Conservation (phyloP, 2,329 filamentous ascomycete genomes). For the Fusarium coffeatum region DNA sequence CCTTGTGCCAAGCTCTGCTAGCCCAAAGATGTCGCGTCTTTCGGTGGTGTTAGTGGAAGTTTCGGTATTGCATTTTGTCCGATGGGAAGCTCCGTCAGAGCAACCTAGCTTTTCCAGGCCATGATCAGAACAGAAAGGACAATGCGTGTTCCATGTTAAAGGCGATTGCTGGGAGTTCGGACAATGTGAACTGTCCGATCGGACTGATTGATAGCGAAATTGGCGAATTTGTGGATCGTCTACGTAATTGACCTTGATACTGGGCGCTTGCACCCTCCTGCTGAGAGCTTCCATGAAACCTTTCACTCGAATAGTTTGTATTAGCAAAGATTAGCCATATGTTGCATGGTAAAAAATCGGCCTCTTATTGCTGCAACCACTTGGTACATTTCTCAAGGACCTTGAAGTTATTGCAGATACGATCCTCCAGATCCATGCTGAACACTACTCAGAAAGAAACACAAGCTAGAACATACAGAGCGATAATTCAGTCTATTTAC, state of each 20-base stretch:
- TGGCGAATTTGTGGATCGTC: background rate
- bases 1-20: fast-evolving
- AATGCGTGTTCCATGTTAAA: fast-evolving
- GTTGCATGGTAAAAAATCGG: too few species aligned
- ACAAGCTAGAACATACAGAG: too few species aligned
- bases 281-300: background rate
- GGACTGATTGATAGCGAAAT: background rate
- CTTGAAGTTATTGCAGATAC: too few species aligned
- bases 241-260: background rate
- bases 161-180: background rate
- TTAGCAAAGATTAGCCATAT: too few species aligned
- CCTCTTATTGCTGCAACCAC: too few species aligned
- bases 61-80: background rate
- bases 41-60: background rate
- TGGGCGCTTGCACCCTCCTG: background rate
- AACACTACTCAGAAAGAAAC: too few species aligned
- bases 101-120: fast-evolving
- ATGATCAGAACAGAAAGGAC: fast-evolving
- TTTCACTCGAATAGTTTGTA: fast-evolving
- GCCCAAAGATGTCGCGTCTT: fast-evolving
- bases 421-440: too few species aligned
- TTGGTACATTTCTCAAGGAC: too few species aligned
- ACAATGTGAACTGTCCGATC: background rate
- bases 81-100: background rate
- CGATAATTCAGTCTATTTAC: too few species aligned